Base-by-base conservation (phyloP, 2,329 filamentous ascomycete species). In the Ceratocystis destructans region DNA sequence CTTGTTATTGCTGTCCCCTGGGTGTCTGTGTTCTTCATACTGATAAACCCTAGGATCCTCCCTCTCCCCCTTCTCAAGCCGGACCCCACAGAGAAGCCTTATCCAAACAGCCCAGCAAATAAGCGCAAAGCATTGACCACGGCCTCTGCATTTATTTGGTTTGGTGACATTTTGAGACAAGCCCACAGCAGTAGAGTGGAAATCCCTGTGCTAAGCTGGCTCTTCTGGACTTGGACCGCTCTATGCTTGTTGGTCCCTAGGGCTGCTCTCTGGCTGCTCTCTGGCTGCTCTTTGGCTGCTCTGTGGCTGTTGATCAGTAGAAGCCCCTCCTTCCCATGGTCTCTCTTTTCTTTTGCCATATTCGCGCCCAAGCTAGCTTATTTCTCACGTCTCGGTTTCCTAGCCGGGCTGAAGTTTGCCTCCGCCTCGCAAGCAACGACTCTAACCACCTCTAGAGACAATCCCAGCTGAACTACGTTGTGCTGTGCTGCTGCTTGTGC, bases 91-190 rank as follows among this genome's bases (percentile, higher is more conserved):
- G 50, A 55, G 20, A 25, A 55, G 20, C 20, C 37, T 20, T 25
- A 28, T 25, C 22, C 50, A 55, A 55, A 25, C 22, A 55, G 28
- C 50, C 50, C 22, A 15, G 50, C 20, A 55, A 55, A 55, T 55
- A 55, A 55, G 50, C 50, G 22, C 59, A 62, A 33, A 45, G 41
- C 59, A 41, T 62, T 62, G 59, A 62, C 33, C 17, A 57, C 41
- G 28, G 41, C 31, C 62, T 20, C 10, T 55, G 41, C 17, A 25
- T 64, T 44, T 37, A 33, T 64, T 64, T 44, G 44, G 45, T 20
- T 64, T 17, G 17, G 62, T 44, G 28, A 46, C 59, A 64, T 48
- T 46, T 61, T 61, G 61, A 68, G 66, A 64, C 44, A 66, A 68
- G 65, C 50, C 50, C 50, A 28, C 8, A 25, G 5, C 20, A 10